These are phyloP conservation scores for Hypocrella siamensis DNA, from an alignment of 2,329 filamentous ascomycete species.

Conservation along the genomic window DNA sequence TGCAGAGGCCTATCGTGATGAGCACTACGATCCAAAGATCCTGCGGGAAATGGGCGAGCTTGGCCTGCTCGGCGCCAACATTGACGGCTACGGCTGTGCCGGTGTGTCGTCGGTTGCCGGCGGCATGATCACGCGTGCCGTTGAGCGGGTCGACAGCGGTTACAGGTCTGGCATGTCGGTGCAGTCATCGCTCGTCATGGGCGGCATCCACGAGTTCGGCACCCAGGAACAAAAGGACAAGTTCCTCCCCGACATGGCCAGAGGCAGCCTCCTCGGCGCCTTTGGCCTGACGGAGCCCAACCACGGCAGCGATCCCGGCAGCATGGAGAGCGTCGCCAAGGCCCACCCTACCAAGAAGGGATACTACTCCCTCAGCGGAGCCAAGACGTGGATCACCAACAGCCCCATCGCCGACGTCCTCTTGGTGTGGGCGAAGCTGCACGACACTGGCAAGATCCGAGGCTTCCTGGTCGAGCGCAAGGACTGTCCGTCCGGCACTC, in stretches of 20 bases:
- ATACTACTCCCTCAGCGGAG: conserved; percentile 61
- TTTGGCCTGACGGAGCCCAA: conserved; percentile 90
- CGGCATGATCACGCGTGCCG: conserved; percentile 79
- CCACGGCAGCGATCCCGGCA: conserved; percentile 80
- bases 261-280: conserved; percentile 67
- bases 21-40: conserved; percentile 74
- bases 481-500: conserved; percentile 70
- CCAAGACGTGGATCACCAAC: conserved; percentile 95
- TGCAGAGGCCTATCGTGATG: conserved; percentile 67
- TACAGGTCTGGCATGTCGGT: conserved; percentile 91
- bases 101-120: conserved; percentile 76
- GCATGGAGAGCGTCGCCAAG: conserved; percentile 79
- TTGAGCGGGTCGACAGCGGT: conserved; percentile 81
- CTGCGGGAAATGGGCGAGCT: conserved; percentile 85
- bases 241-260: conserved; percentile 66
- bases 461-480: conserved; percentile 82
- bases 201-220: conserved; percentile 77
- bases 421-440: conserved; percentile 83
- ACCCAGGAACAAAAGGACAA: conserved; percentile 77
- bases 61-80: conserved; percentile 73
- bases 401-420: conserved; percentile 77
- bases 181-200: conserved; percentile 87
- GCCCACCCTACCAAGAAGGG: conserved; percentile 73
- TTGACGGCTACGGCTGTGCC: conserved; percentile 77
- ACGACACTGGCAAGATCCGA: conserved; percentile 82